phyloP scores from a whole-genome alignment of 2,329 filamentous ascomycete genomes.

The Hysterium pulicare region DNA sequence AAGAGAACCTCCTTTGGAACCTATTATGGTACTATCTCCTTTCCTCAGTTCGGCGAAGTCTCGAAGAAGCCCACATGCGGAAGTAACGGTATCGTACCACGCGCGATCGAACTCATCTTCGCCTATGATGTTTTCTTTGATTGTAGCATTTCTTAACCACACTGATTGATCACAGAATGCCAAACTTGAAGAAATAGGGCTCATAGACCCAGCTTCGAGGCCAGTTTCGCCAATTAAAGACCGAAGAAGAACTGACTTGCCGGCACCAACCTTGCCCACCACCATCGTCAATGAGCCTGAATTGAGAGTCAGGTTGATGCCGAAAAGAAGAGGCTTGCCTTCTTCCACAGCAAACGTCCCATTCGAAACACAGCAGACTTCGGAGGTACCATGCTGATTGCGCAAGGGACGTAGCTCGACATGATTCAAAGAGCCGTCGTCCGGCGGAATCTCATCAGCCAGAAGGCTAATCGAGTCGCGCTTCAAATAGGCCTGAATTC shows the following conservation, averaged over 20 bases:
- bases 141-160: slow-evolving; percentile 20
- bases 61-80: slow-evolving; percentile 9
- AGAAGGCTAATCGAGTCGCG: background rate
- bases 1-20: slow-evolving; percentile 45
- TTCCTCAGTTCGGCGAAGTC: slow-evolving; percentile 10
- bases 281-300: slow-evolving; percentile 13
- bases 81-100: slow-evolving; percentile 17
- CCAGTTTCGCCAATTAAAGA: slow-evolving; percentile 12
- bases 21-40: slow-evolving; percentile 38
- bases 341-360: slow-evolving; percentile 6
- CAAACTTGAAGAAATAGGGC: background rate
- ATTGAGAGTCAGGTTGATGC: slow-evolving; percentile 7
- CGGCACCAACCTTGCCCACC: slow-evolving; percentile 16
- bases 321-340: slow-evolving; percentile 4
- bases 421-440: background rate
- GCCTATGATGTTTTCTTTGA: slow-evolving; percentile 22
- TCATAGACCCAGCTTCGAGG: background rate
- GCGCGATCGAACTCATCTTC: slow-evolving; percentile 15
- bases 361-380: background rate
- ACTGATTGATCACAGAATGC: slow-evolving; percentile 24
- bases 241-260: slow-evolving; percentile 14
- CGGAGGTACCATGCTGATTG: background rate
- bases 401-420: too few species aligned
- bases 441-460: background rate
- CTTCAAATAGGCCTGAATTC: slow-evolving; percentile 16